These are phyloP conservation scores for Saccharum hybrid DNA, from an alignment of 202 grass and related monocot genomes.

Conservation along the genomic window DNA sequence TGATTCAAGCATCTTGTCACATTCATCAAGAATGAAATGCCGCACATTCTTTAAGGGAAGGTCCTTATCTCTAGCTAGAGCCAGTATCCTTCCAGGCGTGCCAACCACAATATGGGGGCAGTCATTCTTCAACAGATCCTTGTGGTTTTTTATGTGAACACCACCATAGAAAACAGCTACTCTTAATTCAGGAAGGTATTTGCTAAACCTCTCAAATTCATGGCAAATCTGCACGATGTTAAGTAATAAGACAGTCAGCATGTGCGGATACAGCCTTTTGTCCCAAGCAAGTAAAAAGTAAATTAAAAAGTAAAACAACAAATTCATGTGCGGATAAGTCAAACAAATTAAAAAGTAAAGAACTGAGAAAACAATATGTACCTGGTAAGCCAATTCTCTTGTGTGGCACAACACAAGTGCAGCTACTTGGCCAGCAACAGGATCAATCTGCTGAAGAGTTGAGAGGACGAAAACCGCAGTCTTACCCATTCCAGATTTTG, in stretches of 20 bases:
- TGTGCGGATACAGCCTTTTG: too few relatives aligned
- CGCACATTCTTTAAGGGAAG: conserved; percentile 98
- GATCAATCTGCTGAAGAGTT: conserved; percentile 93
- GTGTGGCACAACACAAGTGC: conserved; percentile 96
- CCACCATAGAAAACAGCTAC: conserved; percentile 98
- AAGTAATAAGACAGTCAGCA: conserved; percentile 10
- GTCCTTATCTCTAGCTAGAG: conserved; percentile 86
- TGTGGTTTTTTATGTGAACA: conserved; percentile 88
- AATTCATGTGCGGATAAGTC: neutral
- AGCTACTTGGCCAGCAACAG: conserved; percentile 81
- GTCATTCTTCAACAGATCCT: conserved; percentile 97
- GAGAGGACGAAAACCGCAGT: conserved; percentile 97
- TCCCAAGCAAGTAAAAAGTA: too few relatives aligned
- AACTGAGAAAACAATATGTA: conserved; percentile 19
- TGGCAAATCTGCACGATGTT: conserved; percentile 73
- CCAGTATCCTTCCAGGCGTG: conserved; percentile 95
- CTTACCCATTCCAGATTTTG: conserved; percentile 99
- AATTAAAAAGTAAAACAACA: too few relatives aligned
- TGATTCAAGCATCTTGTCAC: conserved; percentile 99
- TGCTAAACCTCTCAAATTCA: conserved; percentile 99
- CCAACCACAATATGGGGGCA: conserved; percentile 98
- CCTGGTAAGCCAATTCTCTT: conserved; percentile 93
- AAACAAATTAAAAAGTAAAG: neutral
- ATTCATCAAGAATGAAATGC: conserved; percentile 99
- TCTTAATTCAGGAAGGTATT: conserved; percentile 79